These are phyloP conservation scores for Xerocomellus intermedius DNA, from an alignment of 768 basidiomycete genomes.

Conservation along the genomic window DNA sequence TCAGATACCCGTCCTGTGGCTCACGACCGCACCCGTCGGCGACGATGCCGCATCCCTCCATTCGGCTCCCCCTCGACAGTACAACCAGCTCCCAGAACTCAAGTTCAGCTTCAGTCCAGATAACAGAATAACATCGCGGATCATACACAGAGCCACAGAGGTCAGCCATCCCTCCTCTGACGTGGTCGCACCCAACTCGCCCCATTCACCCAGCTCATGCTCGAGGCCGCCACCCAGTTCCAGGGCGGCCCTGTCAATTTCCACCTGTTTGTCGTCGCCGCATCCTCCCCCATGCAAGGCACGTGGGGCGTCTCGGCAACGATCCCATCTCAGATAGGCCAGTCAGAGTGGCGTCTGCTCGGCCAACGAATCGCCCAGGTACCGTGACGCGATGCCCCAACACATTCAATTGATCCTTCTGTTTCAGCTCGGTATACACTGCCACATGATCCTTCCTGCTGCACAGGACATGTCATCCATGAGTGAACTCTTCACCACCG, in stretches of 20 bases:
- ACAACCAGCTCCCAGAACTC: conserved; percentile 40
- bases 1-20: conserved; percentile 40
- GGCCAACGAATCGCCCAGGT: conserved; percentile 48
- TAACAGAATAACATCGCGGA: conserved; percentile 44
- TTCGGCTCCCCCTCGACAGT: conserved; percentile 38
- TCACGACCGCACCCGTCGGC: conserved; percentile 45
- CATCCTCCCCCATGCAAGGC: conserved; percentile 42
- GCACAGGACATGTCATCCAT: conserved; percentile 47
- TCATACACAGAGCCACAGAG: conserved; percentile 45
- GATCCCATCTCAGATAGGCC: conserved; percentile 30
- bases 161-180: conserved; percentile 29
- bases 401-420: conserved; percentile 19
- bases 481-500: conserved; percentile 47
- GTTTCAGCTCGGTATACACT: conserved; percentile 51
- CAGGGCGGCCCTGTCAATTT: conserved; percentile 36
- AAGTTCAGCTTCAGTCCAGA: conserved; percentile 42
- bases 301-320: conserved; percentile 23
- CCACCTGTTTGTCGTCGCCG: conserved; percentile 57
- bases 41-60: conserved; percentile 23
- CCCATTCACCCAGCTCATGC: conserved; percentile 22
- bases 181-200: not conserved
- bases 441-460: conserved; percentile 54
- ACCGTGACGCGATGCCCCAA: conserved; percentile 14
- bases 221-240: conserved; percentile 30
- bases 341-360: conserved; percentile 41